Base-by-base conservation (phyloP, 805 yeast species). In the Kodamaea lidongshanica region DNA sequence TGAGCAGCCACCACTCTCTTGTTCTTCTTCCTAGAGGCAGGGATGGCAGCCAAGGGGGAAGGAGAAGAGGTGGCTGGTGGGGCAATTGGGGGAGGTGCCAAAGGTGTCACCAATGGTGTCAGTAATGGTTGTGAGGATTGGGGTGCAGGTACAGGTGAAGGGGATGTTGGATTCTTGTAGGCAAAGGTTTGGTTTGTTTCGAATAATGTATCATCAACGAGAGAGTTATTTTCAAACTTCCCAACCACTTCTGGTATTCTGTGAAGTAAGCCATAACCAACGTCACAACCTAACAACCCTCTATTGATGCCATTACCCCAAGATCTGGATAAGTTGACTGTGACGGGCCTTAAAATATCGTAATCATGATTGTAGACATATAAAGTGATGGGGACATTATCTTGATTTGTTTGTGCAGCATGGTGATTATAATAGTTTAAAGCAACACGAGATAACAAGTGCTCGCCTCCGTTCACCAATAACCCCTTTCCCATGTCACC, bases 231-330 rank as follows among this genome's bases (percentile, higher is more conserved):
- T n/a, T 62, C 72, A 46, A 70, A 74, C 35, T 70, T 68, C 0
- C 71, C 73, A 7, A 67, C 49, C 4, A 75, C 80, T 35, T 76
- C 74, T 1, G 97, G 96, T n/a, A 84, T 57, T 37, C 92, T 63
- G 50, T 89, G 97, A 29, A 89, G 61, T 30, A 82, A 67, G 0
- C 98, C 98, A 46, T 87, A 88, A 0, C 96, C 97, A 12, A 89
- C 94, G 41, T 88, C 94, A 58, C 96, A 87, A 2, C 98, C 98
- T 20, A 89, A 58, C 20, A 86, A 63, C 1, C 95, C 95, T 40
- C 64, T 70, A 10, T 88, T 86, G 10, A 51, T 56, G 7, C 61
- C 67, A 8, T 43, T 41, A n/a, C 87, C 85, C 86, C 92, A 83
- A 11, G 61, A 54, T n/a, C 70, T 67, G n/a, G 70, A 61, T 25